Evolutionary conservation across 768 basidiomycete species (phyloP).

Genomic region (Cubamyces lactineus): DNA sequence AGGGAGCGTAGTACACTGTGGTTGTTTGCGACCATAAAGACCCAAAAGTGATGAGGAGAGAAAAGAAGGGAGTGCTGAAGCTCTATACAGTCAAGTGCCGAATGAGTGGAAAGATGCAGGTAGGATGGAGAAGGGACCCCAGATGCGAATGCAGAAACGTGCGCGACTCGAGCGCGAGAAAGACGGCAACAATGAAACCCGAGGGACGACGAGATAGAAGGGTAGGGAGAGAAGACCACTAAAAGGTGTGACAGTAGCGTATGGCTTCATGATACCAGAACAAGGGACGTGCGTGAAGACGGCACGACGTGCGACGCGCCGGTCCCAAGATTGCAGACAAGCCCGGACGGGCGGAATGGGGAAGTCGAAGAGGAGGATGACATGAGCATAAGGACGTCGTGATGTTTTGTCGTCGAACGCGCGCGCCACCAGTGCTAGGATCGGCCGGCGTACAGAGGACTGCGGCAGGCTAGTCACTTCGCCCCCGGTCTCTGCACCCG

Average conservation of each 20-base stretch:
- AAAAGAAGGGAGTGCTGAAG: not conserved
- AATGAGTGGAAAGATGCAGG: not conserved
- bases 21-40: not conserved
- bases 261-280: slow-evolving; percentile 10
- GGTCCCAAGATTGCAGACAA: not conserved
- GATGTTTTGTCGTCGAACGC: not conserved
- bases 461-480: slow-evolving; percentile 4
- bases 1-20: not conserved
- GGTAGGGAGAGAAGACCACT: not conserved
- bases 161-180: not conserved
- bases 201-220: not conserved
- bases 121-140: not conserved
- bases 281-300: not conserved
- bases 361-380: not conserved
- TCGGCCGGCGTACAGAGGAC: not conserved
- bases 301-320: not conserved
- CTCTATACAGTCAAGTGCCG: slow-evolving; percentile 1
- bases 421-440: not conserved
- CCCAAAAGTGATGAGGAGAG: not conserved
- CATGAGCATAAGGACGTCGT: slow-evolving; percentile 1
- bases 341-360: not conserved
- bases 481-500: slow-evolving; percentile 2
- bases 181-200: slow-evolving; percentile 3
- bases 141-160: not conserved
- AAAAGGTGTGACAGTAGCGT: slow-evolving; percentile 15